Conservation (phyloP, 805 yeast genomes). For the Aciculoconidium aculeatum region DNA sequence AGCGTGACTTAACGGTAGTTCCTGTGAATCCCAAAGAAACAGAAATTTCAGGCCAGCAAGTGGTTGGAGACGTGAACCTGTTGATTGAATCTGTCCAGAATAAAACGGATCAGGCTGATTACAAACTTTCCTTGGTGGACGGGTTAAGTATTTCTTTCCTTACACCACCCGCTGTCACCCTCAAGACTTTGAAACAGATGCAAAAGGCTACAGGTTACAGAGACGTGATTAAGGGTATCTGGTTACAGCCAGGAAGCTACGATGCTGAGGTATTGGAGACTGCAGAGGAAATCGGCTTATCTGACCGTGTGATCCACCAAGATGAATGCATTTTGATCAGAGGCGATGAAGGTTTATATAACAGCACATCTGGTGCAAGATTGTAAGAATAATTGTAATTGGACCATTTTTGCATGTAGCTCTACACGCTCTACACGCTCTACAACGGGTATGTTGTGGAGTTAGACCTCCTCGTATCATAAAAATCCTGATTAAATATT, state of each 20-base stretch:
- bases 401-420: no score
- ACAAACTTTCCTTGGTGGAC: slow-evolving; percentile 26
- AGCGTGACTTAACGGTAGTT: slow-evolving; percentile 49
- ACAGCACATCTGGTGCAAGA: no score
- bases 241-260: slow-evolving; percentile 85
- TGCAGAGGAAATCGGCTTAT: slow-evolving; percentile 30
- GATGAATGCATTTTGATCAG: slow-evolving; percentile 68
- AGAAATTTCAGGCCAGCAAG: slow-evolving; percentile 40
- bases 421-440: no score
- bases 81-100: slow-evolving; percentile 18
- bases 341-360: slow-evolving; percentile 48
- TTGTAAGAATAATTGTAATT: no score
- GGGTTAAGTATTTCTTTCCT: slow-evolving; percentile 60
- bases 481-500: no score
- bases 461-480: no score
- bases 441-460: no score
- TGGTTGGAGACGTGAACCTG: slow-evolving; percentile 26
- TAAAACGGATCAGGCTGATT: slow-evolving; percentile 15
- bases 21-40: slow-evolving; percentile 54
- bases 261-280: slow-evolving; percentile 44
- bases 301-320: slow-evolving; percentile 32
- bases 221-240: slow-evolving; percentile 46
- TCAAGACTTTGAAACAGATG: slow-evolving; percentile 27
- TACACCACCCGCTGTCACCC: slow-evolving; percentile 65
- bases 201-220: slow-evolving; percentile 36